phyloP scores from a whole-genome alignment of 495 filamentous ascomycete genomes.

The Penicillium dipodomyicola region DNA sequence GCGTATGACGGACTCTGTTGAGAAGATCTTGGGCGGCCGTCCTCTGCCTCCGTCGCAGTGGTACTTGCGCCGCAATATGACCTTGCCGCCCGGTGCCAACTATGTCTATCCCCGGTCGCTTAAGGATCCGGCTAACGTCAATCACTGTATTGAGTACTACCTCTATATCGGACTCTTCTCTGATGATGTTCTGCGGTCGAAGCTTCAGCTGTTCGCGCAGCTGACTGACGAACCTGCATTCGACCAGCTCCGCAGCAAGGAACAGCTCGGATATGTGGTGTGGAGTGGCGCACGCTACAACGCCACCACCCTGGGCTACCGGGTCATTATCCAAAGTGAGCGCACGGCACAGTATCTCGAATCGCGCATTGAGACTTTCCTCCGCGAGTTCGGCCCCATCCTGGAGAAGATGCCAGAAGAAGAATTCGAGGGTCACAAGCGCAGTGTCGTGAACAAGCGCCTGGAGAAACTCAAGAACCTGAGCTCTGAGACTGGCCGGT shows the following conservation, averaged over 20 bases:
- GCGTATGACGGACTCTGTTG: slow-evolving; percentile 77
- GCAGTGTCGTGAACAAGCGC: slow-evolving; percentile 81
- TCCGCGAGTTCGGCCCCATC: slow-evolving; percentile 59
- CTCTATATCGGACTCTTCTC: slow-evolving; percentile 74
- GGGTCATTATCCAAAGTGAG: slow-evolving; percentile 94
- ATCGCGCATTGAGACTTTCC: slow-evolving; percentile 79
- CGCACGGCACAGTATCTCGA: slow-evolving; percentile 79
- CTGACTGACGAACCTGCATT: slow-evolving; percentile 91
- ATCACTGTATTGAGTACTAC: slow-evolving; percentile 93
- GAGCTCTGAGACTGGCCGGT: slow-evolving; percentile 73
- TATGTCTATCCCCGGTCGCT: slow-evolving; percentile 76
- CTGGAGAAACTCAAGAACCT: slow-evolving; percentile 94
- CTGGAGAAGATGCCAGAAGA: slow-evolving; percentile 75
- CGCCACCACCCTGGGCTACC: slow-evolving; percentile 74
- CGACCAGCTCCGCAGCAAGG: slow-evolving; percentile 91
- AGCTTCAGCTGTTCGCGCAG: slow-evolving; percentile 81
- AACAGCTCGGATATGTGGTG: slow-evolving; percentile 96
- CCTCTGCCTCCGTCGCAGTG: slow-evolving; percentile 75
- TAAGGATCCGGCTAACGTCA: slow-evolving; percentile 89
- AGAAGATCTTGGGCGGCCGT: slow-evolving; percentile 74
- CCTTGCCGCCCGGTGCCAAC: slow-evolving; percentile 76
- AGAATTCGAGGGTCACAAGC: slow-evolving; percentile 89
- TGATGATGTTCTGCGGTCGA: slow-evolving; percentile 66
- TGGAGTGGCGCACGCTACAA: slow-evolving; percentile 72
- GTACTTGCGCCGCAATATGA: slow-evolving; percentile 70